Evolutionary conservation across 345 rosid genomes (phyloP).

Genomic region (Rhodamnia rubescens): DNA sequence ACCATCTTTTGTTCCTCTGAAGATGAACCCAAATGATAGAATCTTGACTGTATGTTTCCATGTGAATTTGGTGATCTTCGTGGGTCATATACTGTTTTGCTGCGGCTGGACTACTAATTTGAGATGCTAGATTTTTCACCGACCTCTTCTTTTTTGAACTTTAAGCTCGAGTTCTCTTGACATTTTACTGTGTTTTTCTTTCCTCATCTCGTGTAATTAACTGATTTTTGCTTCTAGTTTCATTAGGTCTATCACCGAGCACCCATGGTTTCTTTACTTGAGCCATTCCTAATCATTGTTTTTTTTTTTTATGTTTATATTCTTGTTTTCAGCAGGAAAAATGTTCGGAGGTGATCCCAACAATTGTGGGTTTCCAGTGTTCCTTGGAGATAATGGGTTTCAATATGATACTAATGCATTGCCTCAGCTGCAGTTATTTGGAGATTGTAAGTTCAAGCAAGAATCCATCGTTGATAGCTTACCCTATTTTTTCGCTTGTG

Average conservation of each 20-base stretch:
- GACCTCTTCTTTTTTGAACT: neutral
- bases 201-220: neutral
- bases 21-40: neutral
- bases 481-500: neutral
- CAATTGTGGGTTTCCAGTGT: constrained; percentile 35
- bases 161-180: neutral
- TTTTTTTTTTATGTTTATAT: neutral
- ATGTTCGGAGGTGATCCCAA: constrained; percentile 61
- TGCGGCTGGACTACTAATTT: neutral
- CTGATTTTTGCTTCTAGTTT: neutral
- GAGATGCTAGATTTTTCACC: neutral
- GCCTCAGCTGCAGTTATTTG: constrained; percentile 50
- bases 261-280: neutral
- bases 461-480: neutral
- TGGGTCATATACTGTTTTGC: neutral
- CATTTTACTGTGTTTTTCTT: neutral
- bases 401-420: constrained; percentile 39
- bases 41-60: neutral
- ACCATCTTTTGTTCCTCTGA: neutral
- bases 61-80: neutral
- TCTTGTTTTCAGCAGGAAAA: constrained; percentile 15
- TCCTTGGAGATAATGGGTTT: constrained; percentile 33
- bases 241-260: neutral
- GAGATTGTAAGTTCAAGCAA: constrained; percentile 32
- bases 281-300: neutral